Conservation (phyloP, 176 grass and related monocot genomes). For the Oryza nivara region DNA sequence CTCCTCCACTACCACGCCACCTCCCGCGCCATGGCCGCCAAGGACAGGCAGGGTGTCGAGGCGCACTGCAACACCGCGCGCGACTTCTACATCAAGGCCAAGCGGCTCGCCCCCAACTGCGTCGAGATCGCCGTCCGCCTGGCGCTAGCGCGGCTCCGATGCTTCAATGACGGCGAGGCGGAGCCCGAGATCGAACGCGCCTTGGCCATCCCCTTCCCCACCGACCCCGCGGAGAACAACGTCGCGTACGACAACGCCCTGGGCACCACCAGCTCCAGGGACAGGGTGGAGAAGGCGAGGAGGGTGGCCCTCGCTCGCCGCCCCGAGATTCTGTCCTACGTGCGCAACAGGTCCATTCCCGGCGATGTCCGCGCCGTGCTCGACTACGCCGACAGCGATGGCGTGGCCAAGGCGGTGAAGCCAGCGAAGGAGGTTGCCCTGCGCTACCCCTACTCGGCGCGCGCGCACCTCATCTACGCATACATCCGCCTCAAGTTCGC, state of each 20-base stretch:
- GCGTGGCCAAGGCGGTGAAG: background rate
- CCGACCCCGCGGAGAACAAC: conserved; percentile 5
- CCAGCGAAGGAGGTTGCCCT: background rate
- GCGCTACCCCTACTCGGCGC: background rate
- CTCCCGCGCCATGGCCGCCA: background rate
- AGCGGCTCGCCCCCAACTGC: conserved; percentile 13
- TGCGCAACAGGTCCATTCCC: background rate
- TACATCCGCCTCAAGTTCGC: background rate
- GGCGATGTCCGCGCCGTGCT: background rate
- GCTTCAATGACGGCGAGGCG: background rate
- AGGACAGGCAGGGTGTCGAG: background rate
- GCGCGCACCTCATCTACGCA: background rate
- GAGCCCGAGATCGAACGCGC: background rate
- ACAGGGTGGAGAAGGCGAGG: background rate
- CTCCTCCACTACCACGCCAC: background rate
- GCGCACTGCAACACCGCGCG: background rate
- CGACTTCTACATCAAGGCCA: background rate
- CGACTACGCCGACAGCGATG: background rate
- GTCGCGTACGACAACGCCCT: background rate
- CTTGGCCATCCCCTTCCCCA: background rate
- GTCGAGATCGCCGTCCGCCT: background rate
- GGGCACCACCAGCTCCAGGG: background rate
- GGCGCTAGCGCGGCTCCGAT: background rate
- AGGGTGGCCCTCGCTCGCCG: background rate
- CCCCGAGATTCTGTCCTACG: background rate